Conservation (phyloP, 257 asterid species). For the Solanum chilense region DNA sequence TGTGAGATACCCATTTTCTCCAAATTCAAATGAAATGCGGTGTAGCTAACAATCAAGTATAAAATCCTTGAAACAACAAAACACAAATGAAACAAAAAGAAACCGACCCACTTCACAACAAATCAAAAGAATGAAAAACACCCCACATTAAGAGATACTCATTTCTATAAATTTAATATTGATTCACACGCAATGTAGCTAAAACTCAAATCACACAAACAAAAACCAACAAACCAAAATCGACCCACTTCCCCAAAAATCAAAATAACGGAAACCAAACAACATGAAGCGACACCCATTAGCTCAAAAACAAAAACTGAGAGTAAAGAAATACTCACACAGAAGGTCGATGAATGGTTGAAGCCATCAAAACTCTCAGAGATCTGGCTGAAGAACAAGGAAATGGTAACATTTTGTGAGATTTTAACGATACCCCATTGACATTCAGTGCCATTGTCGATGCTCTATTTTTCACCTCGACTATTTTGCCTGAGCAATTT, state of each 20-base stretch:
- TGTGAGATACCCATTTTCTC: background rate
- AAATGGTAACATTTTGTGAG: background rate
- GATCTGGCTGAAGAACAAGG: constrained; percentile 24
- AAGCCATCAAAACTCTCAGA: constrained; percentile 44
- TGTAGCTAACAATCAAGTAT: background rate
- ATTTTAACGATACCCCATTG: constrained; percentile 16
- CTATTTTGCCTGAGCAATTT: background rate
- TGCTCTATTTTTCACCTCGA: background rate
- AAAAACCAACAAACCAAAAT: background rate
- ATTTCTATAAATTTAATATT: background rate
- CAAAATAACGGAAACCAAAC: background rate
- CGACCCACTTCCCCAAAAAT: background rate
- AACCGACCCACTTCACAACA: background rate
- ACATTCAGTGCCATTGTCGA: constrained; percentile 41
- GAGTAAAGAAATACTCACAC: constrained; percentile 13
- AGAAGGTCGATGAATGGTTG: constrained; percentile 12
- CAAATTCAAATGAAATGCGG: background rate
- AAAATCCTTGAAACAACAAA: background rate
- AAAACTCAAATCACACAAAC: background rate
- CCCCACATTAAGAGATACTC: background rate
- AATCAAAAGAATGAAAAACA: background rate
- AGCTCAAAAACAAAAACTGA: background rate
- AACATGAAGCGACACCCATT: background rate
- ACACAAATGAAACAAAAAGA: background rate
- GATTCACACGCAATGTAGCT: background rate